Percentiles rank a stretch among this genome's conserved stretches.
Evolutionary conservation across 2,329 filamentous ascomycete genomes (phyloP).

Genomic region (Pseudogymnoascus sp.): DNA sequence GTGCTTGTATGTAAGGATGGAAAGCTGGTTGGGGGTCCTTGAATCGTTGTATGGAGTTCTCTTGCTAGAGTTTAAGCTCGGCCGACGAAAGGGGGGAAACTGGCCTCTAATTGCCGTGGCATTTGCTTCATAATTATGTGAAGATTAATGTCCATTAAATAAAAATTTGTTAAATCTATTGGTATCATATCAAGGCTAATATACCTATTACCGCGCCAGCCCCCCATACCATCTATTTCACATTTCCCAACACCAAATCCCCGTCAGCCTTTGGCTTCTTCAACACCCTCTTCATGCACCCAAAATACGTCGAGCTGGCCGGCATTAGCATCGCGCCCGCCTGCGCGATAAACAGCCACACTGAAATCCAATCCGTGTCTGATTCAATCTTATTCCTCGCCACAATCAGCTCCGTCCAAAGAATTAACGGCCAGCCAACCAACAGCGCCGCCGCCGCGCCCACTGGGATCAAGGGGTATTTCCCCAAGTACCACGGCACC

Average conservation of each 20-base stretch:
- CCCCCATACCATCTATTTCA: background rate
- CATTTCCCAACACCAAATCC: background rate
- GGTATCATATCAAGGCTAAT: background rate
- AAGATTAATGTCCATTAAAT: background rate
- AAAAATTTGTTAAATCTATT: background rate
- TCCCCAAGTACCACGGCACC: background rate
- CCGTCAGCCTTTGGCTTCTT: background rate
- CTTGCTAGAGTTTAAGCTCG: background rate
- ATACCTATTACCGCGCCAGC: background rate
- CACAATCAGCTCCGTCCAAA: conserved; percentile 11
- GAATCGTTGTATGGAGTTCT: background rate
- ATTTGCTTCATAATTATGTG: background rate
- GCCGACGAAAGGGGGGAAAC: background rate
- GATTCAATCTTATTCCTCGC: conserved; percentile 11
- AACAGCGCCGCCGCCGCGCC: background rate
- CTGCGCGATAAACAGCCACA: conserved; percentile 10
- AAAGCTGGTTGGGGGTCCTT: background rate
- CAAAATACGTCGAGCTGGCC: conserved; percentile 13
- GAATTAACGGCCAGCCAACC: conserved; percentile 3
- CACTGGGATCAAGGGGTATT: background rate
- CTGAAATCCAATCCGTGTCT: conserved; percentile 9
- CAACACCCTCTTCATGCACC: background rate
- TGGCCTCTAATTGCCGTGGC: background rate
- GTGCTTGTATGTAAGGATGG: no score
- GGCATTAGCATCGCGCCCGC: conserved; percentile 11